Evolutionary conservation across 345 rosid species (phyloP).

Genomic region (Passiflora organensis): DNA sequence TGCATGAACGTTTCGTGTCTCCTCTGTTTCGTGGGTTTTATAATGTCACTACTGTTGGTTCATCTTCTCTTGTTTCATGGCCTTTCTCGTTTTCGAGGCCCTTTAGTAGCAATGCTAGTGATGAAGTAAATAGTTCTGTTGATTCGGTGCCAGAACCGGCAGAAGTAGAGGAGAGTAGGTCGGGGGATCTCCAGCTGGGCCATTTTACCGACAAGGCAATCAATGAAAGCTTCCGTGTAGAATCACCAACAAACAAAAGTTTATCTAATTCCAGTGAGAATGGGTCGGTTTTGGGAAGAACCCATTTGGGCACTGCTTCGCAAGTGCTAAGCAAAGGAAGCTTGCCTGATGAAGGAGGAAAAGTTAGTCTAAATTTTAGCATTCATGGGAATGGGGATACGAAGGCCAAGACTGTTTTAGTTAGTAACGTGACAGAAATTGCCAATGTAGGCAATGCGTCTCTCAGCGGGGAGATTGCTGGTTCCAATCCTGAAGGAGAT

Average conservation of each 20-base stretch:
- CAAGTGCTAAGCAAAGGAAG: conserved; percentile 20
- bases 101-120: background rate
- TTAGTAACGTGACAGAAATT: background rate
- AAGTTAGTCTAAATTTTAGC: conserved; percentile 11
- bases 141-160: conserved; percentile 11
- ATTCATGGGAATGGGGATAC: conserved; percentile 2
- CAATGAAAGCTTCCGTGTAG: conserved; percentile 25
- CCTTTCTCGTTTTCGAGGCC: conserved; percentile 25
- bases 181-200: conserved; percentile 15
- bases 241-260: conserved; percentile 9
- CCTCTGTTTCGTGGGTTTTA: conserved; percentile 43
- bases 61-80: conserved; percentile 28
- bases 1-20: conserved; percentile 31
- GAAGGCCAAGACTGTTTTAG: conserved; percentile 7
- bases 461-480: conserved; percentile 3
- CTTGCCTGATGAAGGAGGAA: conserved; percentile 5
- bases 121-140: background rate
- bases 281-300: background rate
- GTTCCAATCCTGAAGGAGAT: conserved; percentile 14
- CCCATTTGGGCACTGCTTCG: conserved; percentile 13
- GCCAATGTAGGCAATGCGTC: conserved; percentile 11
- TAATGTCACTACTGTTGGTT: conserved; percentile 15
- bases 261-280: conserved; percentile 7
- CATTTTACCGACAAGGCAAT: conserved; percentile 15
- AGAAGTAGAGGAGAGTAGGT: background rate